A percentile compares a stretch with the other conserved stretches of the same genome.
Conservation (phyloP, 225 moss, liverwort and hornwort species). For the Pseudisothecium myosuroides region DNA sequence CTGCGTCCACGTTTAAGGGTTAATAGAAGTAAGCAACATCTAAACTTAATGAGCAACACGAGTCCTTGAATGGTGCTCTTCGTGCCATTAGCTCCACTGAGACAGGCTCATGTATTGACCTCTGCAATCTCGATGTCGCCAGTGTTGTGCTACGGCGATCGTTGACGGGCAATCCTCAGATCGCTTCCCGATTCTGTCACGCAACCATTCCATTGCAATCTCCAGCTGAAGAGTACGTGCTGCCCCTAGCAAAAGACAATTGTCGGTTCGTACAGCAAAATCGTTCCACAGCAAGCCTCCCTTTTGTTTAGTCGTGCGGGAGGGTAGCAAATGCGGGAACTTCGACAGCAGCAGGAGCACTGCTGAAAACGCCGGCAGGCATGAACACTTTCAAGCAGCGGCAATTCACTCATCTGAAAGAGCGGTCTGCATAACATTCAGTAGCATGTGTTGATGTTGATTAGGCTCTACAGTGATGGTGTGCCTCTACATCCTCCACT, state of each 20-base stretch:
- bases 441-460: too few relatives aligned
- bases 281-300: not conserved
- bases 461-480: too few relatives aligned
- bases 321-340: not conserved
- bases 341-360: not conserved
- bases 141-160: not conserved
- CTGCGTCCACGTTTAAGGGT: too few relatives aligned
- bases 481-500: too few relatives aligned
- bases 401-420: too few relatives aligned
- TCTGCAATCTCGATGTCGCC: not conserved
- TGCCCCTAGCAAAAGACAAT: not conserved
- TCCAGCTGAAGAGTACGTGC: not conserved
- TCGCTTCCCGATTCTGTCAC: not conserved
- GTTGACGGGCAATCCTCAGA: too few relatives aligned
- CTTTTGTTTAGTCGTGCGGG: not conserved
- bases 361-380: not conserved
- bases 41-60: not conserved
- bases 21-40: too few relatives aligned
- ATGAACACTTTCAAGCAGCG: not conserved
- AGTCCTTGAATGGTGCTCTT: not conserved
- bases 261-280: not conserved
- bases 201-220: not conserved
- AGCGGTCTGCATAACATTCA: too few relatives aligned
- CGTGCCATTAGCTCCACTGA: not conserved
- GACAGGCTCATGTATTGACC: not conserved